Conservation (phyloP, 305 asterid species). For the Fraxinus paxiana region DNA sequence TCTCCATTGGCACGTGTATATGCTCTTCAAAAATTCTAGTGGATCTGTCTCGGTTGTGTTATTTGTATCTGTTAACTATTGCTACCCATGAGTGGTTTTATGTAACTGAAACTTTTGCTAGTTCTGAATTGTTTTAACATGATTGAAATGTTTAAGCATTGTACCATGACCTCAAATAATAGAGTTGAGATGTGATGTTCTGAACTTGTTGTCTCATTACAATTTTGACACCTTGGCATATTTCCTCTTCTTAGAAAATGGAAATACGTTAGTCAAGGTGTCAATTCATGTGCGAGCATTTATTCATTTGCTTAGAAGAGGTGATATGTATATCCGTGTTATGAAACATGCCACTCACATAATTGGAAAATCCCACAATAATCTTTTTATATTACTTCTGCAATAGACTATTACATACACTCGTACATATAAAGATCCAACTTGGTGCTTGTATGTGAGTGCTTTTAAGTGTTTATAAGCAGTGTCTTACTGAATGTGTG, state of each 20-base stretch:
- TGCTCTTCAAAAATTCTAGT: neutral
- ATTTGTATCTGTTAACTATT: neutral
- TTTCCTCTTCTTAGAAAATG: neutral
- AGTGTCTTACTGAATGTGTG: neutral
- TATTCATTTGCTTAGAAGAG: neutral
- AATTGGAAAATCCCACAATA: neutral
- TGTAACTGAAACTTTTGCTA: neutral
- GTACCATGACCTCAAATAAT: neutral
- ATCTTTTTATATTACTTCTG: neutral
- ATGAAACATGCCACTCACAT: neutral
- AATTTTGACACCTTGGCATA: neutral
- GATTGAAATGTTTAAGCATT: constrained; percentile 18
- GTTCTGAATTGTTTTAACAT: neutral
- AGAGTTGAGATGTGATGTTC: neutral
- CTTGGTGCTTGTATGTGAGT: neutral
- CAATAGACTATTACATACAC: neutral
- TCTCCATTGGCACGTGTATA: neutral
- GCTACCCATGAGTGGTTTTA: neutral
- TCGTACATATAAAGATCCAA: neutral
- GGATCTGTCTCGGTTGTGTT: neutral
- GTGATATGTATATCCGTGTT: neutral
- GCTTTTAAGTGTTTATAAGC: neutral
- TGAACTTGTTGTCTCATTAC: neutral
- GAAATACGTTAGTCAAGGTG: neutral
- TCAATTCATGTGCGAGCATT: neutral